A percentile compares a stretch with the other conserved stretches of the same genome.
Conservation (phyloP, 768 basidiomycete species). For the Tubosaeta brunneosetosa region DNA sequence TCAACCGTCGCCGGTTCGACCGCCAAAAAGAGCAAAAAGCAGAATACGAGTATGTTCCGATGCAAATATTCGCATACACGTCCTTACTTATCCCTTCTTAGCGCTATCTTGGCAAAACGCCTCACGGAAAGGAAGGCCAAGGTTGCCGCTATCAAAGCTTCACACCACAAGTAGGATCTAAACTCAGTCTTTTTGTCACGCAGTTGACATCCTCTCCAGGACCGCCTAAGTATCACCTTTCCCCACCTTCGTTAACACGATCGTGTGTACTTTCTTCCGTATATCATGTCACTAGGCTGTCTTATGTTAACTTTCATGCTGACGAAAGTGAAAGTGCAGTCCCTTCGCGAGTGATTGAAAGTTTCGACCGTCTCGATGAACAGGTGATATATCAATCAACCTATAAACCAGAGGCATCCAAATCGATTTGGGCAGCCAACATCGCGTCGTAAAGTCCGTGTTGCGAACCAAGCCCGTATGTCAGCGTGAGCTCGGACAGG, state of each 20-base stretch:
- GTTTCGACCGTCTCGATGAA: neutral
- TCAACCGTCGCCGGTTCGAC: slow-evolving; percentile 85
- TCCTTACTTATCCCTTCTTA: slow-evolving; percentile 20
- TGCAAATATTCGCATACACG: neutral
- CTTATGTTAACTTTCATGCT: slow-evolving; percentile 11
- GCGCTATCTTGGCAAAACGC: slow-evolving; percentile 78
- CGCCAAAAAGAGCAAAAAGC: slow-evolving; percentile 92
- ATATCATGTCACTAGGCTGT: slow-evolving; percentile 23
- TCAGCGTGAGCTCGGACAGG: slow-evolving; percentile 68
- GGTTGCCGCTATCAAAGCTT: slow-evolving; percentile 81
- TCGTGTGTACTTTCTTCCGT: slow-evolving; percentile 14
- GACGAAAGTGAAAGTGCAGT: neutral
- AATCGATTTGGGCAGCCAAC: slow-evolving; percentile 32
- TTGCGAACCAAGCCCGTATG: slow-evolving; percentile 79
- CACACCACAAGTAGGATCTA: slow-evolving; percentile 67
- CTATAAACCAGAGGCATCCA: neutral
- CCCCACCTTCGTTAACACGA: slow-evolving; percentile 2
- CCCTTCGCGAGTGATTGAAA: neutral
- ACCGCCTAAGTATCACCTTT: slow-evolving; percentile 14
- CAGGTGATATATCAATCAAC: neutral
- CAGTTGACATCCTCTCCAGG: slow-evolving; percentile 5
- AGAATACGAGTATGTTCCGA: slow-evolving; percentile 75
- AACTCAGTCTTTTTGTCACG: neutral
- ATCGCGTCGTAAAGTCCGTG: slow-evolving; percentile 61
- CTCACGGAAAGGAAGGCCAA: slow-evolving; percentile 91